phyloP scores from a whole-genome alignment of 345 rosid species.

The Linum lewisii region DNA sequence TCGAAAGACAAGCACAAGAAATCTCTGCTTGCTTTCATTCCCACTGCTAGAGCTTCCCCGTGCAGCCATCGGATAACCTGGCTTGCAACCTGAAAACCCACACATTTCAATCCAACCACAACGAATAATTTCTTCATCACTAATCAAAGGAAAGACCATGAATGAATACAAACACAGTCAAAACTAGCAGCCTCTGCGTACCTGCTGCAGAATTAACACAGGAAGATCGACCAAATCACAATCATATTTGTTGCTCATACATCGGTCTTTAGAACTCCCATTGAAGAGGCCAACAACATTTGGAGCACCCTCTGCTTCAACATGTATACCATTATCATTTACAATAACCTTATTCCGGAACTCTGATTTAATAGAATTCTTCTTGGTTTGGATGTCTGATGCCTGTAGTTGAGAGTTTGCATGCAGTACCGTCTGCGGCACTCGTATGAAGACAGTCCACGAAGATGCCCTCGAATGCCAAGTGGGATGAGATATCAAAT shows the following conservation, averaged over 20 bases:
- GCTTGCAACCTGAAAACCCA: constrained; percentile 55
- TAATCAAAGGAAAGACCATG: no score
- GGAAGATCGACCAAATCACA: constrained; percentile 73
- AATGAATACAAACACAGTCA: no score
- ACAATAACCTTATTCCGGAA: constrained; percentile 77
- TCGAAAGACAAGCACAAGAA: constrained; percentile 67
- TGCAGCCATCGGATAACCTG: constrained; percentile 94
- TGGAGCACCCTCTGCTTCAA: constrained; percentile 92
- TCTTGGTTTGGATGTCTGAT: constrained; percentile 30
- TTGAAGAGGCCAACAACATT: constrained; percentile 65
- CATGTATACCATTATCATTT: constrained; percentile 54
- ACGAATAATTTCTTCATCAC: no score
- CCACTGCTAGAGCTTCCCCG: constrained; percentile 75
- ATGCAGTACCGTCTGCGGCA: constrained; percentile 65
- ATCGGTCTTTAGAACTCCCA: constrained; percentile 51
- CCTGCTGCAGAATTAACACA: constrained; percentile 84
- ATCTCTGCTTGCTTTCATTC: constrained; percentile 66
- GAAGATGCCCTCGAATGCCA: constrained; percentile 93
- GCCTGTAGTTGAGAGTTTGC: constrained; percentile 28
- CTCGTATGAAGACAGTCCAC: constrained; percentile 73
- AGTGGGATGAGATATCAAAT: constrained; percentile 77
- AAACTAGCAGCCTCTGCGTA: constrained; percentile 9
- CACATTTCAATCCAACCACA: no score
- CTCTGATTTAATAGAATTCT: constrained; percentile 45
- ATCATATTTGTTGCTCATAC: constrained; percentile 64